Percentiles rank a stretch among this genome's conserved stretches.
Evolutionary conservation across 2,329 filamentous ascomycete species (phyloP).

Genomic region (Immersiporthe knoxdaviesiana): DNA sequence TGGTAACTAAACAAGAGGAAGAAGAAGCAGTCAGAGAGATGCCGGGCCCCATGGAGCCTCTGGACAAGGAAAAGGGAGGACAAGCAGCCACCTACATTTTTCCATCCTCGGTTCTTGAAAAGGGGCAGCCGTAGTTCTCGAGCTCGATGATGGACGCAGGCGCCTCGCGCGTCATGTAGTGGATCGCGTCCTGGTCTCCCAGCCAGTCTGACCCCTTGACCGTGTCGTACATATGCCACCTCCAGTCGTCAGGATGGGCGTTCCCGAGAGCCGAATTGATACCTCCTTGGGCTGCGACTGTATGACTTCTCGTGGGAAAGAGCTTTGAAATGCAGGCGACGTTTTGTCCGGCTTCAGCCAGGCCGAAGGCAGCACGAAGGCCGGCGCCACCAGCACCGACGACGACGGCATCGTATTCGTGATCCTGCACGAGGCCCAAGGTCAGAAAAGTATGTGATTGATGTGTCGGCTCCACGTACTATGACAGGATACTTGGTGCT

Average conservation of each 20-base stretch:
- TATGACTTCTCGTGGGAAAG: conserved; percentile 84
- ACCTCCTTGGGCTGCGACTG: conserved; percentile 79
- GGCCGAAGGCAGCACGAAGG: conserved; percentile 81
- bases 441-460: neutral
- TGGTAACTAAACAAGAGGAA: conserved; percentile 69
- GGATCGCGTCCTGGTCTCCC: conserved; percentile 95
- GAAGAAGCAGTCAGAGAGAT: conserved; percentile 31
- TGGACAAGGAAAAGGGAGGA: neutral
- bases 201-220: conserved; percentile 98
- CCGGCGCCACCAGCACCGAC: conserved; percentile 83
- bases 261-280: conserved; percentile 76
- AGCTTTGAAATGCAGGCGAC: conserved; percentile 87
- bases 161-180: conserved; percentile 97
- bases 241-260: conserved; percentile 86
- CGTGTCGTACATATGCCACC: conserved; percentile 99
- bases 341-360: conserved; percentile 84
- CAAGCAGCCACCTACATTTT: conserved; percentile 68
- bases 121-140: conserved; percentile 96
- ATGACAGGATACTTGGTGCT: conserved; percentile 93
- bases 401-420: conserved; percentile 98
- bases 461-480: conserved; percentile 55
- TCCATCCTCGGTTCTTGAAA: conserved; percentile 94
- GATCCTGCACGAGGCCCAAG: conserved; percentile 62
- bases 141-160: conserved; percentile 90
- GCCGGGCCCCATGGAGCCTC: neutral